Conservation (phyloP, 192 early-diverging fungal species). For the Radiomyces spectabilis region DNA sequence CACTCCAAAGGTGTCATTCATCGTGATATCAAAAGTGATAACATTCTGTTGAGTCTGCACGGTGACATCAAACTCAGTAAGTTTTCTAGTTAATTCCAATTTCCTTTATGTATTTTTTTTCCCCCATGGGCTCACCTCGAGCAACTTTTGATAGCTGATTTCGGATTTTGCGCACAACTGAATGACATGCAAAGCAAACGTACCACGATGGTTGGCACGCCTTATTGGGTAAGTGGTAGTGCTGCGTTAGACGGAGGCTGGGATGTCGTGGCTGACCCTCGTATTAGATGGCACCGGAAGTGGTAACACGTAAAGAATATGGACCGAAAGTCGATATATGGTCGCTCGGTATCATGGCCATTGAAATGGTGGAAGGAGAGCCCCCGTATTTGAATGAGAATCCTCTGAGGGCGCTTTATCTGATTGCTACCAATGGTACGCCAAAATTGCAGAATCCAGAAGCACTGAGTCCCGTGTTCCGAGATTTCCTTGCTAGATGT, state of each 20-base stretch:
- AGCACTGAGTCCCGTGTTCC: slow-evolving; percentile 36
- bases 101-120: neutral
- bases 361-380: slow-evolving; percentile 75
- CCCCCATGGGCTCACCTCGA: too few relatives aligned
- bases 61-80: slow-evolving; percentile 72
- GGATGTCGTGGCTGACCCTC: neutral
- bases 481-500: slow-evolving; percentile 48
- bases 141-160: slow-evolving; percentile 53
- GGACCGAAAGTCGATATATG: slow-evolving; percentile 69
- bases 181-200: slow-evolving; percentile 66
- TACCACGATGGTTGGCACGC: slow-evolving; percentile 73
- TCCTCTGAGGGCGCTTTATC: slow-evolving; percentile 57
- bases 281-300: slow-evolving; percentile 75
- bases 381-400: slow-evolving; percentile 69
- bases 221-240: slow-evolving; percentile 75
- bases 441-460: slow-evolving; percentile 64
- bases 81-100: neutral
- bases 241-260: neutral
- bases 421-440: slow-evolving; percentile 78
- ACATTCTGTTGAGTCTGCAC: slow-evolving; percentile 63
- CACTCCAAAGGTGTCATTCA: slow-evolving; percentile 73
- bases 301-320: slow-evolving; percentile 76
- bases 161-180: slow-evolving; percentile 84
- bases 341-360: slow-evolving; percentile 73
- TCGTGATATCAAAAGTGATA: slow-evolving; percentile 77